Percentiles rank a stretch among this genome's conserved stretches.
These are phyloP conservation scores for Coelastrella sp. DNA, from an alignment of 139 green algal genomes.

Conservation along the genomic window DNA sequence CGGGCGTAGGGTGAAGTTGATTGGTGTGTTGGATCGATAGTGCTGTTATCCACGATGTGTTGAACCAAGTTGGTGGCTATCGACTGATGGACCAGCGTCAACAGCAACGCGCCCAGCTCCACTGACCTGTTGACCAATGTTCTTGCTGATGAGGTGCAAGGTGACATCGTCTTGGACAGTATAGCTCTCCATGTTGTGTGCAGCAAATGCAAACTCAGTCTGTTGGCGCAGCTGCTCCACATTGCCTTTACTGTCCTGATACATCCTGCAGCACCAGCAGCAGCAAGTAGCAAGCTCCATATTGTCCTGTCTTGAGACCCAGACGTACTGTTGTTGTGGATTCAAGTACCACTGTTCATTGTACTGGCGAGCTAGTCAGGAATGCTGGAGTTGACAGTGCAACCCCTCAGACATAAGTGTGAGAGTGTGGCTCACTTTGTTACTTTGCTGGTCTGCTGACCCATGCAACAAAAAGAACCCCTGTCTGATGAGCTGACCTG, in stretches of 20 bases:
- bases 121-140: conserved; percentile 9
- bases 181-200: not conserved
- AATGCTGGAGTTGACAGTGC: too few relatives aligned
- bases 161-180: not conserved
- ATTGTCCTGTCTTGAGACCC: not conserved
- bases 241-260: not conserved
- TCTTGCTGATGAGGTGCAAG: conserved; percentile 9
- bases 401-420: too few relatives aligned
- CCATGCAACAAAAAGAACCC: too few relatives aligned
- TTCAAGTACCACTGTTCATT: not conserved
- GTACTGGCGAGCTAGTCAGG: not conserved
- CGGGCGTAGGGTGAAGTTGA: too few relatives aligned
- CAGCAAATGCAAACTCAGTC: conserved; percentile 12
- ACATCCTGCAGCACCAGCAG: conserved; percentile 16
- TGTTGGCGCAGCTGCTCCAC: not conserved
- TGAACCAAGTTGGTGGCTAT: not conserved
- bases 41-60: not conserved
- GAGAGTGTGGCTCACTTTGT: too few relatives aligned
- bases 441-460: too few relatives aligned
- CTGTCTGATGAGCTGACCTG: too few relatives aligned
- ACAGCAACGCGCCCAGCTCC: not conserved
- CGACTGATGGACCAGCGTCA: not conserved
- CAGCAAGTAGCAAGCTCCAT: not conserved
- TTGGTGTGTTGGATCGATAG: not conserved
- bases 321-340: too few relatives aligned